phyloP scores from a whole-genome alignment of 2,329 filamentous ascomycete genomes.

The Aspergillus pseudoterreus region DNA sequence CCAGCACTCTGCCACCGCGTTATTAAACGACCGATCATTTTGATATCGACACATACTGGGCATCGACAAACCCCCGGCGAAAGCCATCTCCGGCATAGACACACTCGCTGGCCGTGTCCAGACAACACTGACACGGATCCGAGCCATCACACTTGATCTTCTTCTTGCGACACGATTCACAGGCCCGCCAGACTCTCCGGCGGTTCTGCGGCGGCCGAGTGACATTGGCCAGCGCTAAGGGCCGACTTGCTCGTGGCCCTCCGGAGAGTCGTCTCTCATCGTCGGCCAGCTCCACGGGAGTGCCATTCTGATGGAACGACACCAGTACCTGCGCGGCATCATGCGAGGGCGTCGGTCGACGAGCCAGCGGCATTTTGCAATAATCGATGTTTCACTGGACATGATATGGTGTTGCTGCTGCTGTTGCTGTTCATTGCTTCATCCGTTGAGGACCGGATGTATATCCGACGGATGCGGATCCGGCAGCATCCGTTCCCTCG shows the following conservation, averaged over 20 bases:
- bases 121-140: slow-evolving; percentile 18
- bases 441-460: neutral
- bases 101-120: slow-evolving; percentile 11
- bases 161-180: slow-evolving; percentile 19
- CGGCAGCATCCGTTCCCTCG: neutral
- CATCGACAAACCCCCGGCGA: slow-evolving; percentile 11
- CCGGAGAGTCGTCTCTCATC: too few relatives aligned
- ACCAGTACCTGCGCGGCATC: slow-evolving; percentile 5
- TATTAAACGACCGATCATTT: neutral
- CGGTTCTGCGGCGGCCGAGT: slow-evolving; percentile 8
- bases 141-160: slow-evolving; percentile 22
- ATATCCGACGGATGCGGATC: neutral
- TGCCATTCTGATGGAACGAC: slow-evolving; percentile 2
- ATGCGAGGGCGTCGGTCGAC: slow-evolving; percentile 1
- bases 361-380: neutral
- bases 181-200: slow-evolving; percentile 20
- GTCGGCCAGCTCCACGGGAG: neutral
- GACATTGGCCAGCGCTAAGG: slow-evolving; percentile 3
- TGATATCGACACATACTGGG: slow-evolving; percentile 7
- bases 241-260: neutral
- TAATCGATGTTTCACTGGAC: too few relatives aligned
- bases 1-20: neutral
- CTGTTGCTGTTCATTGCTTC: neutral
- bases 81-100: slow-evolving; percentile 12
- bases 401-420: too few relatives aligned